phyloP scores from a whole-genome alignment of 2,329 filamentous ascomycete genomes.

The Diaporthe velutina region DNA sequence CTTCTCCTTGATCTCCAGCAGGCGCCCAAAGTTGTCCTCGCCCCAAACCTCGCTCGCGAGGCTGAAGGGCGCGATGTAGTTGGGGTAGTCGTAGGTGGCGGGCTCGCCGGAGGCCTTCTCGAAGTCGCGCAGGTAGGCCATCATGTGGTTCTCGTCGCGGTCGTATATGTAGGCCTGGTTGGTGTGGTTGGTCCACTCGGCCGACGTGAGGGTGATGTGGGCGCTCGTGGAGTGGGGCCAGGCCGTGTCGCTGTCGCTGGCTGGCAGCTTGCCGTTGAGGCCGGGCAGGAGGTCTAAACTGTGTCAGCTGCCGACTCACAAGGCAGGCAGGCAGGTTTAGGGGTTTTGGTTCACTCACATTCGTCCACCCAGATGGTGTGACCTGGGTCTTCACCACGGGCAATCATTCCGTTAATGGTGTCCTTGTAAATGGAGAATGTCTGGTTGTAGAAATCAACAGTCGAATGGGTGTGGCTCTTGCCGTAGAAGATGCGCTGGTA shows the following conservation, averaged over 20 bases:
- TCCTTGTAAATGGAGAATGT: conserved; percentile 35
- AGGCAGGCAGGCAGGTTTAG: background rate
- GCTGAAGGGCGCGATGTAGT: conserved; percentile 33
- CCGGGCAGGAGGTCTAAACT: conserved; percentile 28
- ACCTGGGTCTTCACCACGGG: conserved; percentile 33
- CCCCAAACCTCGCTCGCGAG: conserved; percentile 34
- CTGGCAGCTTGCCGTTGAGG: conserved; percentile 16
- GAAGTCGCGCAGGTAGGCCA: conserved; percentile 33
- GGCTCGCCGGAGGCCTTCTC: background rate
- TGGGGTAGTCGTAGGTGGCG: conserved; percentile 35
- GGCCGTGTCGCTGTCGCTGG: conserved; percentile 32
- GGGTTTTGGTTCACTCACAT: conserved; percentile 10
- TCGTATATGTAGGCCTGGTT: conserved; percentile 33
- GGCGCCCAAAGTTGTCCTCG: conserved; percentile 31
- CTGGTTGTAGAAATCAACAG: conserved; percentile 30
- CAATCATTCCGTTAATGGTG: conserved; percentile 23
- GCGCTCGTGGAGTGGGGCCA: conserved; percentile 35
- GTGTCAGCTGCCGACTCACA: background rate
- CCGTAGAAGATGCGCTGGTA: conserved; percentile 34
- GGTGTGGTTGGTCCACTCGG: conserved; percentile 35
- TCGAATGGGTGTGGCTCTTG: conserved; percentile 35
- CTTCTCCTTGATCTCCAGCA: conserved; percentile 35
- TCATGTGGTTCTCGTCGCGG: conserved; percentile 31
- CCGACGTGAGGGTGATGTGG: conserved; percentile 35
- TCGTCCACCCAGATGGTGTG: conserved; percentile 36